Evolutionary conservation across 2,329 filamentous ascomycete genomes (phyloP), one percentile per base, ranked within the genome.

Genomic region (Elsinoe necatrix): DNA sequence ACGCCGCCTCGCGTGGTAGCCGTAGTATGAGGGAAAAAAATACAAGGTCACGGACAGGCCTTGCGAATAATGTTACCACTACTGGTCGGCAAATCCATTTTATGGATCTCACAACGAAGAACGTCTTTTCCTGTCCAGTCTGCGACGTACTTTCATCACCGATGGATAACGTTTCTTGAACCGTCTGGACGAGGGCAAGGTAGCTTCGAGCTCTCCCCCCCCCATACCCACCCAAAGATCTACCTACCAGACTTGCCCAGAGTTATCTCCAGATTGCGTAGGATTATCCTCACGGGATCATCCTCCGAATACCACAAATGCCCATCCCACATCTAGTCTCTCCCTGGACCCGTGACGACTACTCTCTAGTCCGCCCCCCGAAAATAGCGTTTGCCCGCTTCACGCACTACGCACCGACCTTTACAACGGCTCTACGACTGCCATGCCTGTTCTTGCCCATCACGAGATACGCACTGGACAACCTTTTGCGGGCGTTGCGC

Each of bases 311-410:
- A 12, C 34, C 34, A 37, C 27, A n/a, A n/a, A n/a, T n/a, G n/a
- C n/a, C n/a, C n/a, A n/a, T n/a, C n/a, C n/a, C n/a, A n/a, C n/a
- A n/a, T n/a, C n/a, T n/a, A n/a, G n/a, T n/a, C n/a, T n/a, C n/a
- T n/a, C 27, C 27, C 9, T 29, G 27, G 34, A n/a, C 34, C 12
- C 34, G 34, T 37, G 34, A 37, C 34, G 34, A 37, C 34, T 37
- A 12, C 34, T 37, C 14, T 12, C 34, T 37, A 4, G 14, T n/a
- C 18, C 47, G 14, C 14, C 20, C 14, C 16, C 48, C 48, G 25
- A 27, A 52, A 52, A 52, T 52, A 52, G 48, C 48, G 48, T 52
- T 52, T 39, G 34, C 34, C 48, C 48, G 48, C 48, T 52, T 39
- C 48, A 37, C 48, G 31, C 48, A 29, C 48, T 52, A 39, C 48